Evolutionary conservation across 1,139 yeast species (phyloP).

Genomic region (Candida tropicalis): DNA sequence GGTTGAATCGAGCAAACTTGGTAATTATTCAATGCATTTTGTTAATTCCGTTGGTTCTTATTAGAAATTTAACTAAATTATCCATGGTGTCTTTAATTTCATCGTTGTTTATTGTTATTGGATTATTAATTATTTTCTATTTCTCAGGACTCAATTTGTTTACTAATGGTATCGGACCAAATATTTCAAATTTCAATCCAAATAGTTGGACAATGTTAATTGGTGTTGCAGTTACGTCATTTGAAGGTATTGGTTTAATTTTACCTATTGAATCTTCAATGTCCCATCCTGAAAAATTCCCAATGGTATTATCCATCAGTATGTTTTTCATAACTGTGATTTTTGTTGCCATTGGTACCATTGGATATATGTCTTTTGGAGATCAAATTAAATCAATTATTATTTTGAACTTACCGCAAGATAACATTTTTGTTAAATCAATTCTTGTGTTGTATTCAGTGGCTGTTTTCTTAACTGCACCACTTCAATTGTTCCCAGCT

Average conservation of each 20-base stretch:
- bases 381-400: slow-evolving; percentile 67
- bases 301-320: slow-evolving; percentile 61
- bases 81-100: slow-evolving; percentile 70
- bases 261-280: slow-evolving; percentile 78
- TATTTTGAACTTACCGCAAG: slow-evolving; percentile 69
- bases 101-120: slow-evolving; percentile 64
- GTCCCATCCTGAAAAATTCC: slow-evolving; percentile 72
- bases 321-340: slow-evolving; percentile 60
- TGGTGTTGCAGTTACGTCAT: slow-evolving; percentile 81
- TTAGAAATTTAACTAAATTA: slow-evolving; percentile 70
- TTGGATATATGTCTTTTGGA: slow-evolving; percentile 75
- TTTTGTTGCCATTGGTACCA: slow-evolving; percentile 62
- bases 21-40: slow-evolving; percentile 59
- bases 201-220: slow-evolving; percentile 71
- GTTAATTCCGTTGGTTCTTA: slow-evolving; percentile 68
- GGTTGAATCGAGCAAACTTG: slow-evolving; percentile 31
- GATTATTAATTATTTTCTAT: slow-evolving; percentile 63
- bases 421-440: slow-evolving; percentile 59
- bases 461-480: slow-evolving; percentile 76
- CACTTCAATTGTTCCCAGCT: slow-evolving; percentile 77
- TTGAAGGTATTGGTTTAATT: slow-evolving; percentile 79
- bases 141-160: slow-evolving; percentile 53
- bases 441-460: slow-evolving; percentile 69
- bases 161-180: slow-evolving; percentile 51
- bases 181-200: slow-evolving; percentile 54